These are phyloP conservation scores for Setaria italica DNA, from an alignment of 202 grass and related monocot species.

Conservation along the genomic window DNA sequence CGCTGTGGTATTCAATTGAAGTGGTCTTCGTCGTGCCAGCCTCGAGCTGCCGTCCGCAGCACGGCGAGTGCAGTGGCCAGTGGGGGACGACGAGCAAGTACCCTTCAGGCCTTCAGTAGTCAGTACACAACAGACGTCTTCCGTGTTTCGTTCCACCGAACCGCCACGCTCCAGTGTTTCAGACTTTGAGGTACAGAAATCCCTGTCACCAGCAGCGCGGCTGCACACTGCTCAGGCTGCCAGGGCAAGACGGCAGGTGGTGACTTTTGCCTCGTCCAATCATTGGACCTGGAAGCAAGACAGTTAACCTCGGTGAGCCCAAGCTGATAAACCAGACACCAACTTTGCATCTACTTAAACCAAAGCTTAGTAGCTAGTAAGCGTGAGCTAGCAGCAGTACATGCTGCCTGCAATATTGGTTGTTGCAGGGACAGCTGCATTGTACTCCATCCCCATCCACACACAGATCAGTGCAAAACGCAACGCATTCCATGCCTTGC, in stretches of 20 bases:
- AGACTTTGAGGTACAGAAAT: background rate
- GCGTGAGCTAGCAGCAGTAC: background rate
- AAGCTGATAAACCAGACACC: background rate
- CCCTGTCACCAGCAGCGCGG: background rate
- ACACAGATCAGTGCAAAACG: background rate
- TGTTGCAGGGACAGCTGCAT: conserved; percentile 20
- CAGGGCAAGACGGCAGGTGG: background rate
- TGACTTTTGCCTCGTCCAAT: background rate
- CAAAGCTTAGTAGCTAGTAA: background rate
- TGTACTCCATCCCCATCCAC: background rate
- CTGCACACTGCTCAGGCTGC: background rate
- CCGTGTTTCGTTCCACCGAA: background rate
- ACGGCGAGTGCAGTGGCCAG: background rate
- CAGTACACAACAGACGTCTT: background rate
- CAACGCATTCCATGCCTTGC: background rate
- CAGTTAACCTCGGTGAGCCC: too few relatives aligned
- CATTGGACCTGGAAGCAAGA: background rate
- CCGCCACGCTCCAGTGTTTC: conserved; percentile 18
- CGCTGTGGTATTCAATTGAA: conserved; percentile 18
- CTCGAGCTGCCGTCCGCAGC: background rate
- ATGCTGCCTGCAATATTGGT: background rate
- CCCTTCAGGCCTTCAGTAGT: background rate
- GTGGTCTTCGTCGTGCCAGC: conserved; percentile 1
- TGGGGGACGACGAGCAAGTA: background rate
- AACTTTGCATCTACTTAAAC: background rate